phyloP scores from a whole-genome alignment of 2,329 filamentous ascomycete genomes.

The Penicillium italicum region DNA sequence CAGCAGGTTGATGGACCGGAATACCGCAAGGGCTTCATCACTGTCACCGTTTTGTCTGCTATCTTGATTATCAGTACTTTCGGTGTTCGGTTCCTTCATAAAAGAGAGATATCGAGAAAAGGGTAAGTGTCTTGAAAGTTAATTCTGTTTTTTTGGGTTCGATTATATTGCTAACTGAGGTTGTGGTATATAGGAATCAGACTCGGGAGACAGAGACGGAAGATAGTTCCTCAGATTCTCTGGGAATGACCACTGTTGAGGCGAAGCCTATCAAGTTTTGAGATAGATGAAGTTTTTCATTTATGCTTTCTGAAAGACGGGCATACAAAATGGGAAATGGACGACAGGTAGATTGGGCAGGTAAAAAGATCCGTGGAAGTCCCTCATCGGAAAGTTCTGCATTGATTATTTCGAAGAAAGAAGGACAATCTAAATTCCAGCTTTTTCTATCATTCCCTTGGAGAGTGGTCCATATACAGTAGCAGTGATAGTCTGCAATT shows the following conservation, averaged over 20 bases:
- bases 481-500: neutral
- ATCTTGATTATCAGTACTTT: slow-evolving; percentile 52
- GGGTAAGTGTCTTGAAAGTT: neutral
- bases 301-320: neutral
- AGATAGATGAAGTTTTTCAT: neutral
- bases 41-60: slow-evolving; percentile 49
- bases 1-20: slow-evolving; percentile 59
- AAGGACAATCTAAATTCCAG: neutral
- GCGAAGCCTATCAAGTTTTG: slow-evolving; percentile 1
- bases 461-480: neutral
- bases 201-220: neutral
- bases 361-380: neutral
- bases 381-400: neutral
- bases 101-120: slow-evolving; percentile 1
- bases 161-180: neutral
- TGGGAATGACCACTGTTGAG: neutral
- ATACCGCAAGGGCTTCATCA: slow-evolving; percentile 60
- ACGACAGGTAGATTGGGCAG: neutral
- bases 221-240: slow-evolving; percentile 1
- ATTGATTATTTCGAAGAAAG: neutral
- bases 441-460: too few relatives aligned
- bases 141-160: neutral
- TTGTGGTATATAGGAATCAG: neutral
- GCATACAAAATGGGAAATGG: neutral
- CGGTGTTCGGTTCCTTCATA: slow-evolving; percentile 32